Base-by-base conservation (phyloP, 225 moss, liverwort and hornwort genomes). In the Neckera pumila region DNA sequence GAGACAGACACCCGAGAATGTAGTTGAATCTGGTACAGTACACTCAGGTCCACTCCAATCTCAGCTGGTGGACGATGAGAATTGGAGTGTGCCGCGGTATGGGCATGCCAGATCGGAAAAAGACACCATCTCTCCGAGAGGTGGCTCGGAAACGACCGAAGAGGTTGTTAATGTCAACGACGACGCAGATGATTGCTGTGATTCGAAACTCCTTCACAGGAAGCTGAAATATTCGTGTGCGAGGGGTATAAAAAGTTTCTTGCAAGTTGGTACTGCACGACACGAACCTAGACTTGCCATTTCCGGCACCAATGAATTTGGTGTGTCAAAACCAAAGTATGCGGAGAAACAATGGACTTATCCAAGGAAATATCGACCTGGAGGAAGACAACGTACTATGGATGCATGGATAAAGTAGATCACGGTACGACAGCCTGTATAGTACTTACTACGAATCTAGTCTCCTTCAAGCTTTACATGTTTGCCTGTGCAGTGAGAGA, bases 341-440 rank as follows among this genome's bases (percentile, higher is more conserved):
- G 83, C 71, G 26, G 75, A 86, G 54, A 51, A 79, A 42, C 76
- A 56, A 65, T 92, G 90, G 90, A 86, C 70, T 34, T 65, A 63
- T 79, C 90, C 87, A 60, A 90, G 86, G 79, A 90, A 79, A 71
- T 43, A 10, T 72, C 80, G 89, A 76, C 71, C 80, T 23, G 80
- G 81, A 81, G 89, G 76, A n/a, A 89, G 92, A 53, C 92, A 92
- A 77, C 82, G 85, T n/a, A 92, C 90, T 43, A 87, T 92, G 58
- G 92, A 92, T 58, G 49, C 92, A 81, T 92, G 92, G 92, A 87
- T 92, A 23, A 85, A 87, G 57, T 91, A 89, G 85, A 85, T 13
- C 51, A 43, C 27, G 56, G 57, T 72, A 72, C 11, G 26, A 85
- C 17, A 38, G 15, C 19, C 31, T 58, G 40, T 64, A 28, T 21